phyloP scores from a whole-genome alignment of 345 rosid species.

The Eucalyptus regnans region DNA sequence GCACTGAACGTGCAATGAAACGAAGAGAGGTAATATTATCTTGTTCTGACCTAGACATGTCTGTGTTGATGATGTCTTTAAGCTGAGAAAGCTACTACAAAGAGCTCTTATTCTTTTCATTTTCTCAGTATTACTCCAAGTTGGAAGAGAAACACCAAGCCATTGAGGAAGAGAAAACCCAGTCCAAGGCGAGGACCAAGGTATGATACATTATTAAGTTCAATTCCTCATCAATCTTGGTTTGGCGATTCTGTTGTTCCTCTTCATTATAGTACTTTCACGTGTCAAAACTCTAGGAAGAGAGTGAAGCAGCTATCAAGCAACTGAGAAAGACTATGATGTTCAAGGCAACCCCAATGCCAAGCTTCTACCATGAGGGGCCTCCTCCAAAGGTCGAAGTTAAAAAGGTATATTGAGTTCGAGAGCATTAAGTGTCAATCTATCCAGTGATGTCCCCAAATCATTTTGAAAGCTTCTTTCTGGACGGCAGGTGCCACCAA shows the following conservation, averaged over 20 bases:
- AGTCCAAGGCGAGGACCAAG: constrained; percentile 71
- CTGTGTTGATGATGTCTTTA: neutral
- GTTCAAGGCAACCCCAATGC: constrained; percentile 82
- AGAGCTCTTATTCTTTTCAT: neutral
- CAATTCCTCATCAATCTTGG: neutral
- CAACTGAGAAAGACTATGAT: constrained; percentile 75
- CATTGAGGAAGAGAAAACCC: constrained; percentile 61
- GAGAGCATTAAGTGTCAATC: neutral
- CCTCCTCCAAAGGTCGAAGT: constrained; percentile 78
- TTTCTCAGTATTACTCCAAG: constrained; percentile 56
- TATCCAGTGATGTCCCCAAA: neutral
- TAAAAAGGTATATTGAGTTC: constrained; percentile 55
- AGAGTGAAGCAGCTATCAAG: constrained; percentile 79
- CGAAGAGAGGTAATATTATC: constrained; percentile 54
- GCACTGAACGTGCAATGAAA: constrained; percentile 69
- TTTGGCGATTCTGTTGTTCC: neutral
- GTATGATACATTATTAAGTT: constrained; percentile 7
- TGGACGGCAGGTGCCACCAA: neutral
- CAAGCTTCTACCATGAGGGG: constrained; percentile 78
- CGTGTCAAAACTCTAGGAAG: constrained; percentile 38
- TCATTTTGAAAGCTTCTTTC: neutral
- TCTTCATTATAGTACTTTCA: neutral
- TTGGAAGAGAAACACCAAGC: constrained; percentile 75
- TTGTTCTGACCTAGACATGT: neutral
- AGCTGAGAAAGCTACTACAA: neutral